These are phyloP conservation scores for Globisporangium paroecandrum DNA, from an alignment of 352 stramenopile genomes.

Conservation along the genomic window DNA sequence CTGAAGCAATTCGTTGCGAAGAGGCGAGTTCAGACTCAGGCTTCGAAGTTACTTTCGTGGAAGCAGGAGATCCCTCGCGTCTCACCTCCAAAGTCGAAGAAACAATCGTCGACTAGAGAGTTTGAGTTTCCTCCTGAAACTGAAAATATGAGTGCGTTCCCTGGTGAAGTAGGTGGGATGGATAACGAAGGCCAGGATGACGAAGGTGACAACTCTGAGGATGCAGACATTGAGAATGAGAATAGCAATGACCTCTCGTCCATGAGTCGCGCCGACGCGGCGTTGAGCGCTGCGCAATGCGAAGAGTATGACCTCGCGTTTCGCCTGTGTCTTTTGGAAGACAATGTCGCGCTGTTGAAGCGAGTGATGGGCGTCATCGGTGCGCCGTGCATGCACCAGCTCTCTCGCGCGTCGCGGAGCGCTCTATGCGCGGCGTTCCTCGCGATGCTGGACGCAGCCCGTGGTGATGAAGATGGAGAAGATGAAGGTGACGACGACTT, in stretches of 20 bases:
- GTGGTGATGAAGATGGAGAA: neutral
- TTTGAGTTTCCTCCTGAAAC: conserved; percentile 1
- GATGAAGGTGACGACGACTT: neutral
- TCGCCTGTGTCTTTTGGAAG: conserved; percentile 52
- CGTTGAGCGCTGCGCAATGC: conserved; percentile 33
- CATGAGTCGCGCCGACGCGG: conserved; percentile 40
- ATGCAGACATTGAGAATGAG: conserved; percentile 10
- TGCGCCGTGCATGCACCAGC: conserved; percentile 27
- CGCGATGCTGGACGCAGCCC: conserved; percentile 32
- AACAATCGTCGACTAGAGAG: neutral
- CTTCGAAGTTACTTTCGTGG: neutral
- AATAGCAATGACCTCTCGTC: conserved; percentile 7
- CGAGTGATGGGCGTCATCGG: conserved; percentile 31
- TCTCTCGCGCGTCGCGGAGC: conserved; percentile 34
- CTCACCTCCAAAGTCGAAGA: conserved; percentile 4
- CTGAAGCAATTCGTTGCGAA: conserved; percentile 33
- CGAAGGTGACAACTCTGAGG: neutral
- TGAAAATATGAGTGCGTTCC: neutral
- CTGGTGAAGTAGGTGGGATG: neutral
- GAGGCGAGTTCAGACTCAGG: conserved; percentile 14
- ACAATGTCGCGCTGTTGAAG: conserved; percentile 39
- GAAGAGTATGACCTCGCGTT: conserved; percentile 49
- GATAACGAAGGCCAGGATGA: neutral
- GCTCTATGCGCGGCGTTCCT: conserved; percentile 56
- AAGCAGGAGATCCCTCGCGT: conserved; percentile 20